Percentiles rank a stretch among this genome's conserved stretches.
Conservation (phyloP, 2,329 filamentous ascomycete species). For the Drechslerella dactyloides region DNA sequence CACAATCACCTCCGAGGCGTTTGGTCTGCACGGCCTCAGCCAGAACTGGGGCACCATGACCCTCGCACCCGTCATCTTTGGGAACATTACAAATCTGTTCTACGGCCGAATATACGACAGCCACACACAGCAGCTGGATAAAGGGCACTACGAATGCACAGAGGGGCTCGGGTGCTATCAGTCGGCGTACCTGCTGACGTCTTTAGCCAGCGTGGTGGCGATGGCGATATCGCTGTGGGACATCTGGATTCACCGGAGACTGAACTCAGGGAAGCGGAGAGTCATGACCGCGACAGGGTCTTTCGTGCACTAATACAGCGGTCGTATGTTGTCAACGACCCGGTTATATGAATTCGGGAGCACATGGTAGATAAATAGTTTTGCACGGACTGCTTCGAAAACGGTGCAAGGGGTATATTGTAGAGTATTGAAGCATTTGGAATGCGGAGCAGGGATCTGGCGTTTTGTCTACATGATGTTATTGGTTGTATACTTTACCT, state of each 20-base stretch:
- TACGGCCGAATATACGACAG: constrained; percentile 80
- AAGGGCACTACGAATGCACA: constrained; percentile 31
- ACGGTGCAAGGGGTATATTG: background rate
- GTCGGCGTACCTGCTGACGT: constrained; percentile 33
- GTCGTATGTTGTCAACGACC: too few species aligned
- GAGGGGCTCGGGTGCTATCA: constrained; percentile 36
- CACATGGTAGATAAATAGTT: too few species aligned
- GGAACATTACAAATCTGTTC: constrained; percentile 89
- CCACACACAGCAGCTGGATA: constrained; percentile 64
- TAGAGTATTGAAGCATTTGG: background rate
- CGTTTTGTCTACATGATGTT: background rate
- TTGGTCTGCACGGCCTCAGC: constrained; percentile 84
- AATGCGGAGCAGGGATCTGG: background rate
- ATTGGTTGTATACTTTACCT: background rate
- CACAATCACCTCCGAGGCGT: constrained; percentile 84
- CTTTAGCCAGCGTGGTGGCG: constrained; percentile 31
- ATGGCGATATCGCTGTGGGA: constrained; percentile 46
- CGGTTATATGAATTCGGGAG: too few species aligned
- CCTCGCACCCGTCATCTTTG: constrained; percentile 81
- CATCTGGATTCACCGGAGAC: constrained; percentile 30
- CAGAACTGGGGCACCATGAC: constrained; percentile 99
- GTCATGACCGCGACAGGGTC: constrained; percentile 43
- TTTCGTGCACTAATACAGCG: constrained; percentile 47
- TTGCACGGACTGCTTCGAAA: too few species aligned
- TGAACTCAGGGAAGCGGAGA: constrained; percentile 34